Evolutionary conservation across 768 basidiomycete species (phyloP).

Genomic region (Pholiota conissans): DNA sequence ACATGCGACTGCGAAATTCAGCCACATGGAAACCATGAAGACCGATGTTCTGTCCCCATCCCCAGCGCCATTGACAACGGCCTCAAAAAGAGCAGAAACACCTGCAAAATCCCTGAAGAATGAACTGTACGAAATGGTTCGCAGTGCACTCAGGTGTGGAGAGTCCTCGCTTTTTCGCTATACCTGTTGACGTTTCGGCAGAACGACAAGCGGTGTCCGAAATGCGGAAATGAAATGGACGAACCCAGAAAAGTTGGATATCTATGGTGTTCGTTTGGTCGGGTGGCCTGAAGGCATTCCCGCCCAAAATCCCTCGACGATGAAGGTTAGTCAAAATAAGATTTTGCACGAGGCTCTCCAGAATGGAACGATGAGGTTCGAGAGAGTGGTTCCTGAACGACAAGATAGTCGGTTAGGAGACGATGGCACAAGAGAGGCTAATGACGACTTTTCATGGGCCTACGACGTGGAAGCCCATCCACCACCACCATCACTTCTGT

Average conservation of each 20-base stretch:
- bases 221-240: constrained; percentile 80
- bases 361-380: constrained; percentile 49
- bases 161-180: constrained; percentile 4
- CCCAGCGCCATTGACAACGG: constrained; percentile 20
- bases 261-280: constrained; percentile 58
- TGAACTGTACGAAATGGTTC: constrained; percentile 55
- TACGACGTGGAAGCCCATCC: constrained; percentile 35
- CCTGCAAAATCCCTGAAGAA: constrained; percentile 46
- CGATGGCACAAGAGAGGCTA: constrained; percentile 14
- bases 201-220: constrained; percentile 55
- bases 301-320: constrained; percentile 58
- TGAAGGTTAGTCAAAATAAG: constrained; percentile 57
- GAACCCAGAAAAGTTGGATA: constrained; percentile 55
- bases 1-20: constrained; percentile 3
- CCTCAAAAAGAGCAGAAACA: constrained; percentile 9
- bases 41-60: constrained; percentile 17
- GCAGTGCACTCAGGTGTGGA: constrained; percentile 53
- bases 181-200: constrained; percentile 20
- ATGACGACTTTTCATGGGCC: constrained; percentile 44
- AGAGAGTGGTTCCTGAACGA: constrained; percentile 26
- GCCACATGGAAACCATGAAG: not conserved
- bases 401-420: constrained; percentile 3
- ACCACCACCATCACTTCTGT: constrained; percentile 8
- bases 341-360: constrained; percentile 48
- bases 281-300: constrained; percentile 68